These are phyloP conservation scores for Sporobolomyces phaffii DNA, from an alignment of 768 basidiomycete species.

Conservation along the genomic window DNA sequence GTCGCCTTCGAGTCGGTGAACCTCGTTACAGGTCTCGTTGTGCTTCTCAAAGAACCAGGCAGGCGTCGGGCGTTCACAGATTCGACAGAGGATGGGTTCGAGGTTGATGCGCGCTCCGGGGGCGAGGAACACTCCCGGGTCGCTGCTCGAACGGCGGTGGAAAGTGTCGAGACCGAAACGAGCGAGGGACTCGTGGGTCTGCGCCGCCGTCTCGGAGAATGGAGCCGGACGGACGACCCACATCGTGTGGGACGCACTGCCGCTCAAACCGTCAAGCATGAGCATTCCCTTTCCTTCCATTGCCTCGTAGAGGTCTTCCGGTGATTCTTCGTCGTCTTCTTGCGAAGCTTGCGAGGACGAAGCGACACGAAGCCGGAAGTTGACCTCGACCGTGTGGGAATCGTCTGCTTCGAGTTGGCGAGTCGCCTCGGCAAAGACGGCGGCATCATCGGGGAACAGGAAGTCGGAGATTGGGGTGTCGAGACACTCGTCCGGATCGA, in stretches of 20 bases:
- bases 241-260: conserved; percentile 89
- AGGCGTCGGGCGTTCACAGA: conserved; percentile 92
- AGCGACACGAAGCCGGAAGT: conserved; percentile 71
- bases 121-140: conserved; percentile 61
- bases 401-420: conserved; percentile 80
- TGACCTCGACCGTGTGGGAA: conserved; percentile 85
- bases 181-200: conserved; percentile 14
- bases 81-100: conserved; percentile 84
- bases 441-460: conserved; percentile 69
- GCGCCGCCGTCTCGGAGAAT: conserved; percentile 18
- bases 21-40: conserved; percentile 96
- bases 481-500: conserved; percentile 70
- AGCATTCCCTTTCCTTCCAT: conserved; percentile 99
- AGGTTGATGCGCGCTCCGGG: conserved; percentile 62
- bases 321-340: conserved; percentile 32
- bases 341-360: conserved; percentile 30
- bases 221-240: conserved; percentile 42
- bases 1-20: conserved; percentile 91
- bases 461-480: conserved; percentile 75
- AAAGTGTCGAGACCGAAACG: conserved; percentile 32
- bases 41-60: conserved; percentile 99
- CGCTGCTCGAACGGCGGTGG: conserved; percentile 37
- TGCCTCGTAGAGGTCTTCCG: conserved; percentile 54
- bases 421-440: conserved; percentile 79
- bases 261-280: conserved; percentile 85